These are phyloP conservation scores for Carex myosuroides DNA, from an alignment of 176 grass and related monocot genomes.

Conservation along the genomic window DNA sequence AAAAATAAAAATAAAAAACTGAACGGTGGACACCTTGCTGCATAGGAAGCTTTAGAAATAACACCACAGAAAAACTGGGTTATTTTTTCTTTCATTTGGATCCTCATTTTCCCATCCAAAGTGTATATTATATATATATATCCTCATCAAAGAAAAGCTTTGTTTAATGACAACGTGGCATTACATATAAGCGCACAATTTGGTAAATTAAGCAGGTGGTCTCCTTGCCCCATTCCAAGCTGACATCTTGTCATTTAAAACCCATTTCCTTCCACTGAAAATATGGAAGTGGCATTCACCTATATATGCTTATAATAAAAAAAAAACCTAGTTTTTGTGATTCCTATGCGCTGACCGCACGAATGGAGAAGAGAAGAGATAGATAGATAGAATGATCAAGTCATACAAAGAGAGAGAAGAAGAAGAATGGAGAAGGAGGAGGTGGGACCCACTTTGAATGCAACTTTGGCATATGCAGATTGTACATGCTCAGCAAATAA, in stretches of 20 bases:
- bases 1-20: neutral
- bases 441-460: constrained; percentile 22
- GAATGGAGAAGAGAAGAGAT: constrained; percentile 45
- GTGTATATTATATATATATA: neutral
- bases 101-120: neutral
- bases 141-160: neutral
- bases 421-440: neutral
- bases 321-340: constrained; percentile 40
- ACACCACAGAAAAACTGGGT: neutral
- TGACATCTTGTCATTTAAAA: constrained; percentile 92
- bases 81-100: neutral
- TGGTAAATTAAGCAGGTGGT: constrained; percentile 30
- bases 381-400: neutral
- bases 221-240: constrained; percentile 61
- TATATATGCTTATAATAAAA: neutral
- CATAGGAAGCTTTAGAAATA: neutral
- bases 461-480: constrained; percentile 22
- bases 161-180: neutral
- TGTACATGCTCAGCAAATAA: neutral
- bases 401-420: neutral
- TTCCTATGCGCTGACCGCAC: constrained; percentile 97
- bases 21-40: neutral
- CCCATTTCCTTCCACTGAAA: constrained; percentile 61
- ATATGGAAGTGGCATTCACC: constrained; percentile 38
- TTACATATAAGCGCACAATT: constrained; percentile 1